Evolutionary conservation across 2,329 filamentous ascomycete species (phyloP).

Genomic region (Paramyrothecium sp.): DNA sequence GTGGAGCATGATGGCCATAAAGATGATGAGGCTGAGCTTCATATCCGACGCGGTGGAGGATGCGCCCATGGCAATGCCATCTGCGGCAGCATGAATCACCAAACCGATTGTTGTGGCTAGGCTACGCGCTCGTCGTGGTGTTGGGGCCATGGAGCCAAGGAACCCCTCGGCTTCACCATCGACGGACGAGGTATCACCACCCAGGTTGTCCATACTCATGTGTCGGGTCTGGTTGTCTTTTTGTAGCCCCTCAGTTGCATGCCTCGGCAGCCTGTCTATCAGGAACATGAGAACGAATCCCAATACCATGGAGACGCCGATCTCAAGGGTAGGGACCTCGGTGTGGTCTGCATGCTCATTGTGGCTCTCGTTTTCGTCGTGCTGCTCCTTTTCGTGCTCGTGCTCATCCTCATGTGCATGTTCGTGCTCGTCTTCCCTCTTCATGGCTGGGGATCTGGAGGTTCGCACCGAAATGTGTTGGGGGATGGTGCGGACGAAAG

Average conservation of each 20-base stretch:
- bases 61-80: slow-evolving; percentile 93
- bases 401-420: slow-evolving; percentile 23
- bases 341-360: slow-evolving; percentile 8
- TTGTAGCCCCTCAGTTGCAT: slow-evolving; percentile 65
- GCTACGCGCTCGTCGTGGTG: slow-evolving; percentile 58
- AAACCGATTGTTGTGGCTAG: slow-evolving; percentile 87
- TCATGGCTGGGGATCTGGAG: slow-evolving; percentile 6
- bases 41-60: slow-evolving; percentile 74
- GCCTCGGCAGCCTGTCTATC: slow-evolving; percentile 80
- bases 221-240: slow-evolving; percentile 70
- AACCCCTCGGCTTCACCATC: slow-evolving; percentile 60
- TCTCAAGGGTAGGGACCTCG: slow-evolving; percentile 67
- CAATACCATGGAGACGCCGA: slow-evolving; percentile 81
- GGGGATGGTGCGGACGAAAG: neutral
- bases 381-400: slow-evolving; percentile 32
- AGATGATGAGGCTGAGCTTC: slow-evolving; percentile 85
- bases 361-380: neutral
- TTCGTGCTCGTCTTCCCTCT: slow-evolving; percentile 22
- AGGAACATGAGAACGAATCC: slow-evolving; percentile 98
- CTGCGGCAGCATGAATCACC: slow-evolving; percentile 93
- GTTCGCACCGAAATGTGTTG: neutral
- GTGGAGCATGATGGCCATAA: slow-evolving; percentile 95
- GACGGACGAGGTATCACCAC: slow-evolving; percentile 45
- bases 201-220: slow-evolving; percentile 84
- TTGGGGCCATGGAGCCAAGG: slow-evolving; percentile 55